A percentile compares a stretch with the other conserved stretches of the same genome.
These are phyloP conservation scores for Parsonsia alboflavescens DNA, from an alignment of 257 asterid genomes.

Conservation along the genomic window DNA sequence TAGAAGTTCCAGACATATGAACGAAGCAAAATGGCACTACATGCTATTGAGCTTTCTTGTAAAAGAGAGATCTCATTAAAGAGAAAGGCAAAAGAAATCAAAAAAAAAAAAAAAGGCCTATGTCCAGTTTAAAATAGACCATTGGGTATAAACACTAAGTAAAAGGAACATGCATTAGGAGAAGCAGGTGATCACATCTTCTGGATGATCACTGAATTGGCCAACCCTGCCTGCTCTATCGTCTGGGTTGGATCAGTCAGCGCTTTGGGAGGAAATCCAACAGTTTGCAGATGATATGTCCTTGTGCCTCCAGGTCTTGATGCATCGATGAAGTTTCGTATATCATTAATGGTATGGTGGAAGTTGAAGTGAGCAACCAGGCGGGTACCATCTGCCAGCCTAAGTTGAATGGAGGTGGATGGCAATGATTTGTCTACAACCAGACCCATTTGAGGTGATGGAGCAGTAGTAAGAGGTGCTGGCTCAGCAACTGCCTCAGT, in stretches of 20 bases:
- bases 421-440: slow-evolving; percentile 70
- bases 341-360: slow-evolving; percentile 65
- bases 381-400: slow-evolving; percentile 95
- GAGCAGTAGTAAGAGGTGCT: slow-evolving; percentile 40
- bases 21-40: background rate
- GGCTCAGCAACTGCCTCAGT: slow-evolving; percentile 37
- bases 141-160: background rate
- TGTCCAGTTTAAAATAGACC: background rate
- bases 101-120: background rate
- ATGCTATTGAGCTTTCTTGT: background rate
- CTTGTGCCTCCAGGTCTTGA: slow-evolving; percentile 65
- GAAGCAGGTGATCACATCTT: slow-evolving; percentile 32
- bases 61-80: background rate
- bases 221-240: slow-evolving; percentile 77
- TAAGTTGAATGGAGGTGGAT: slow-evolving; percentile 81
- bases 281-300: slow-evolving; percentile 66
- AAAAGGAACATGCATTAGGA: background rate
- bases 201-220: slow-evolving; percentile 89
- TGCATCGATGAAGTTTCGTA: slow-evolving; percentile 69
- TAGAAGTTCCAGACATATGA: background rate
- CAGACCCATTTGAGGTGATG: slow-evolving; percentile 49
- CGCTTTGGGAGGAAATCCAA: slow-evolving; percentile 85
- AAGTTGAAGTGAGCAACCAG: slow-evolving; percentile 87
- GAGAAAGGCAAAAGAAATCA: background rate
- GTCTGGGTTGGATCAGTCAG: slow-evolving; percentile 74